These are phyloP conservation scores for Phytophthora multivora DNA, from an alignment of 352 stramenopile species.

Conservation along the genomic window DNA sequence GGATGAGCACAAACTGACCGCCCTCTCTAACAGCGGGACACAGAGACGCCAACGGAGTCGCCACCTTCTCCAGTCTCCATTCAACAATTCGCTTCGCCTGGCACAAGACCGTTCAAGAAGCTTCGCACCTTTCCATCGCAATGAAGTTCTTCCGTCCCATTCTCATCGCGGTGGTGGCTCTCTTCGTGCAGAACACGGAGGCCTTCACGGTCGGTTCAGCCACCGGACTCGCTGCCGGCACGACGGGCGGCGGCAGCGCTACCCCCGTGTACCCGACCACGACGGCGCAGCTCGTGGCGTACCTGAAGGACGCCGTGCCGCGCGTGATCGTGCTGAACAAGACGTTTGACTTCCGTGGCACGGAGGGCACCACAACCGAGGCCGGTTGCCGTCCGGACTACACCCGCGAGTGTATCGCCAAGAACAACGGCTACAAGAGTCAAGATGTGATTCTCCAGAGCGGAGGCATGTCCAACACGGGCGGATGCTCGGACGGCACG, in stretches of 20 bases:
- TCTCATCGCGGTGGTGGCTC: conserved; percentile 24
- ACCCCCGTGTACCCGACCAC: conserved; percentile 39
- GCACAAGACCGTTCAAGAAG: conserved; percentile 7
- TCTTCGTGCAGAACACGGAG: conserved; percentile 20
- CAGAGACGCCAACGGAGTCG: neutral
- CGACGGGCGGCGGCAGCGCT: conserved; percentile 41
- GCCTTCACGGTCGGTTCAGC: conserved; percentile 33
- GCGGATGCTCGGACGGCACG: conserved; percentile 21
- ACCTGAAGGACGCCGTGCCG: conserved; percentile 31
- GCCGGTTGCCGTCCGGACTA: conserved; percentile 43
- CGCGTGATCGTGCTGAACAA: conserved; percentile 47
- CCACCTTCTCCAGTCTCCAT: conserved; percentile 2
- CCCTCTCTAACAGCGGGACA: conserved; percentile 21
- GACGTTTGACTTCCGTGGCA: conserved; percentile 45
- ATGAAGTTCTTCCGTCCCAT: conserved; percentile 34
- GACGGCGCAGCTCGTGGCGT: conserved; percentile 37
- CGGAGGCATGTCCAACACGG: conserved; percentile 28
- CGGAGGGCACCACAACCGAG: conserved; percentile 48
- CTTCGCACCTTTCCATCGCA: neutral
- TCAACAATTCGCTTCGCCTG: conserved; percentile 11
- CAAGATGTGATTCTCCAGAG: conserved; percentile 42
- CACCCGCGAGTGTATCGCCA: conserved; percentile 31
- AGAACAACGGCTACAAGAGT: conserved; percentile 49
- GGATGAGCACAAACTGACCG: neutral
- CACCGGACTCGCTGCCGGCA: conserved; percentile 34